Percentiles rank a stretch among this genome's conserved stretches.
phyloP scores from a whole-genome alignment of 805 yeast genomes.

The Yarrowia divulgata region DNA sequence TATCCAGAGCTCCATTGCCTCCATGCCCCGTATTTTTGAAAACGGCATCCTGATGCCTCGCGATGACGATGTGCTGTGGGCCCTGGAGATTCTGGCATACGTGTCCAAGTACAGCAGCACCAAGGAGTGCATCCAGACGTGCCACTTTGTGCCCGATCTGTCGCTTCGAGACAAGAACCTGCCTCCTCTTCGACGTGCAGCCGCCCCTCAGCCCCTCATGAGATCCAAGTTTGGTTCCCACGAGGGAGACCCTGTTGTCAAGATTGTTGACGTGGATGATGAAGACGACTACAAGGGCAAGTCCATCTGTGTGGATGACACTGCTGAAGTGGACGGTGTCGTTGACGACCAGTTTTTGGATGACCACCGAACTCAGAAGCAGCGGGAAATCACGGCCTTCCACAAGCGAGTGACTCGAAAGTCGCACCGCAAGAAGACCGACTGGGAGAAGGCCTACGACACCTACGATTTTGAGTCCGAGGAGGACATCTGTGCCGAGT shows the following conservation, averaged over 20 bases:
- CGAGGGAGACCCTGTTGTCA: conserved; percentile 38
- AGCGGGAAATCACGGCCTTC: conserved; percentile 32
- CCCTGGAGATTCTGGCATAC: conserved; percentile 88
- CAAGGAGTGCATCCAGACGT: conserved; percentile 74
- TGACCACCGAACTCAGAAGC: conserved; percentile 36
- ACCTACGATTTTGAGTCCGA: conserved; percentile 49
- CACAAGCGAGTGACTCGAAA: conserved; percentile 37
- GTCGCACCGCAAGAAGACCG: conserved; percentile 18
- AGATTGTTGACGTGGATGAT: conserved; percentile 41
- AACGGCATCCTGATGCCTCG: conserved; percentile 84
- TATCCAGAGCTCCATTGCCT: conserved; percentile 22
- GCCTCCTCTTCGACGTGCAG: conserved; percentile 44
- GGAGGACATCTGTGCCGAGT: conserved; percentile 56
- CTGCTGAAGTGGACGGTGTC: conserved; percentile 30
- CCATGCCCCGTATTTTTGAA: conserved; percentile 60
- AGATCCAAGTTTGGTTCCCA: conserved; percentile 32
- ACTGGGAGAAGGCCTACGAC: conserved; percentile 45
- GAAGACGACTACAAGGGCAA: conserved; percentile 41
- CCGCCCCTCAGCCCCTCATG: conserved; percentile 39
- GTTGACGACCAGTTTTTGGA: conserved; percentile 33
- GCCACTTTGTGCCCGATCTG: conserved; percentile 76
- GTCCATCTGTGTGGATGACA: conserved; percentile 37
- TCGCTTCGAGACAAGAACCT: conserved; percentile 53
- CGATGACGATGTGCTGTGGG: conserved; percentile 94
- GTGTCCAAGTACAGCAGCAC: conserved; percentile 88